Percentiles rank a stretch among this genome's conserved stretches.
These are phyloP conservation scores for Dovyalis caffra DNA, from an alignment of 345 rosid species.

Conservation along the genomic window DNA sequence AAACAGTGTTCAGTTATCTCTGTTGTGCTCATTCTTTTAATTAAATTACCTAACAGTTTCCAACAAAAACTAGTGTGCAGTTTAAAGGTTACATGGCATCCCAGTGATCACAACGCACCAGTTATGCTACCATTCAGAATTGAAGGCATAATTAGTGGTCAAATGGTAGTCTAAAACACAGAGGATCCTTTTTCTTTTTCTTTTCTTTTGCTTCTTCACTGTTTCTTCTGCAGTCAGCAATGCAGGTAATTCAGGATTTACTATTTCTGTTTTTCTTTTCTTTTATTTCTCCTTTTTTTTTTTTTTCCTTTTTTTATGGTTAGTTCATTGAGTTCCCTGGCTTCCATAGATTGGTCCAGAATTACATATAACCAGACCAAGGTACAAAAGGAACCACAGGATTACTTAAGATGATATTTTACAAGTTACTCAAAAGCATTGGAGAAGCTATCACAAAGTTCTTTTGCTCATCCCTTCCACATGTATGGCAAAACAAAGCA, in stretches of 20 bases:
- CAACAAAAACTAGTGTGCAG: background rate
- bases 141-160: background rate
- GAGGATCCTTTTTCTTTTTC: background rate
- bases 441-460: background rate
- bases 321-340: background rate
- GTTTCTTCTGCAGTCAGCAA: background rate
- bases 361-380: slow-evolving; percentile 1
- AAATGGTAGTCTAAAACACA: background rate
- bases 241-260: slow-evolving; percentile 2
- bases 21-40: background rate
- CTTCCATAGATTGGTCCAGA: background rate
- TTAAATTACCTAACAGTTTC: background rate
- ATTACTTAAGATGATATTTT: no score
- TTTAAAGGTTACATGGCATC: background rate
- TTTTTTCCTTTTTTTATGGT: background rate
- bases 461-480: background rate
- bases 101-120: background rate
- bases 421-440: no score
- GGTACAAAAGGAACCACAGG: background rate
- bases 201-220: background rate
- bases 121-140: background rate
- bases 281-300: background rate
- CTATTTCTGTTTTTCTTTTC: background rate
- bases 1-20: background rate
- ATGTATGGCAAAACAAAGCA: background rate